Conservation (phyloP, 1,284 basidiomycete species). For the Irpex sp. region DNA sequence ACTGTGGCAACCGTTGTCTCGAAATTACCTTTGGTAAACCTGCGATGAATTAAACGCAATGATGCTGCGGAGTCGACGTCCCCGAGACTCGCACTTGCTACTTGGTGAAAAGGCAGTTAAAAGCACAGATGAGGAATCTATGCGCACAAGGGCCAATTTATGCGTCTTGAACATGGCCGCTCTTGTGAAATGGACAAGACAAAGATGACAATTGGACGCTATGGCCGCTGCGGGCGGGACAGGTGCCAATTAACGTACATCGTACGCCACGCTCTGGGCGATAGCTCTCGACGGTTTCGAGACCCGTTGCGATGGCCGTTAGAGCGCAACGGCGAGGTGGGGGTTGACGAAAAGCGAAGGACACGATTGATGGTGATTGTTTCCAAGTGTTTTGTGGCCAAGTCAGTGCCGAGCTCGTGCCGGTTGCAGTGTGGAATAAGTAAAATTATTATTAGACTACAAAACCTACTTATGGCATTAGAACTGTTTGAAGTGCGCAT, state of each 20-base stretch:
- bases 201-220: background rate
- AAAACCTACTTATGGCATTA: background rate
- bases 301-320: background rate
- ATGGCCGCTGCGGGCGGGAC: background rate
- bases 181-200: background rate
- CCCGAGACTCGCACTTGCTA: background rate
- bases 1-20: background rate
- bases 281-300: background rate
- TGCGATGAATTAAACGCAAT: background rate
- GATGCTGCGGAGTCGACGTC: background rate
- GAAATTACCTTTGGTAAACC: background rate
- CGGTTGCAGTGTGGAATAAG: background rate
- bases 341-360: background rate
- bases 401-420: background rate
- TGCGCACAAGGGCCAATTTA: background rate
- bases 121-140: background rate
- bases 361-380: conserved; percentile 3
- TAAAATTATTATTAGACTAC: background rate
- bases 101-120: background rate
- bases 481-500: background rate
- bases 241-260: background rate
- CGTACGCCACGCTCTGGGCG: background rate
- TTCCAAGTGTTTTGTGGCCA: conserved; percentile 1
- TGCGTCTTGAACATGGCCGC: background rate
- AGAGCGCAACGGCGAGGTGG: background rate